These are phyloP conservation scores for Saccharomycopsis sp. DNA, from an alignment of 805 yeast species.

Conservation along the genomic window DNA sequence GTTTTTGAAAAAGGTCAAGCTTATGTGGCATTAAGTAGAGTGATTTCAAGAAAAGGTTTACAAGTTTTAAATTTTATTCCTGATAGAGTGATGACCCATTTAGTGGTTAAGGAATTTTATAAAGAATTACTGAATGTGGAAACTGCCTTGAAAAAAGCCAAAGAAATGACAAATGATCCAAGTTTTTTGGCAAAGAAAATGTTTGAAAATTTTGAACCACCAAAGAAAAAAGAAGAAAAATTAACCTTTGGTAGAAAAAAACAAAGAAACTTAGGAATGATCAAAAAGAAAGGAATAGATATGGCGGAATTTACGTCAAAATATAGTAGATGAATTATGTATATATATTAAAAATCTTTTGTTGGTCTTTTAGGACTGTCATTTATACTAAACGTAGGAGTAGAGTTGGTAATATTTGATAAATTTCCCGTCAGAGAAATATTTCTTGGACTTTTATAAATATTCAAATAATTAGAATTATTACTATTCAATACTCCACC, in stretches of 20 bases:
- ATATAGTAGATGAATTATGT: too few species aligned
- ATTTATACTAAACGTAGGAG: too few species aligned
- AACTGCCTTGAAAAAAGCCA: constrained; percentile 30
- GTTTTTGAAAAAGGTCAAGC: constrained; percentile 92
- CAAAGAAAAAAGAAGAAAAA: constrained; percentile 5
- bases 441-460: neutral
- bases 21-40: constrained; percentile 90
- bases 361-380: too few species aligned
- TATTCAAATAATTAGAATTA: neutral
- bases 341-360: too few species aligned
- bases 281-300: too few species aligned
- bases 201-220: constrained; percentile 19
- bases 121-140: constrained; percentile 31
- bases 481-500: neutral
- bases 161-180: constrained; percentile 29
- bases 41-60: constrained; percentile 70
- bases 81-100: constrained; percentile 56
- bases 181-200: constrained; percentile 36
- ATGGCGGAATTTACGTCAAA: too few species aligned
- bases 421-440: neutral
- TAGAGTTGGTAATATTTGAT: too few species aligned
- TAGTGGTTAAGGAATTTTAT: constrained; percentile 64
- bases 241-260: neutral
- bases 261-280: too few species aligned
- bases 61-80: constrained; percentile 69